Evolutionary conservation across 768 basidiomycete genomes (phyloP).

Genomic region (Amanita muscaria): DNA sequence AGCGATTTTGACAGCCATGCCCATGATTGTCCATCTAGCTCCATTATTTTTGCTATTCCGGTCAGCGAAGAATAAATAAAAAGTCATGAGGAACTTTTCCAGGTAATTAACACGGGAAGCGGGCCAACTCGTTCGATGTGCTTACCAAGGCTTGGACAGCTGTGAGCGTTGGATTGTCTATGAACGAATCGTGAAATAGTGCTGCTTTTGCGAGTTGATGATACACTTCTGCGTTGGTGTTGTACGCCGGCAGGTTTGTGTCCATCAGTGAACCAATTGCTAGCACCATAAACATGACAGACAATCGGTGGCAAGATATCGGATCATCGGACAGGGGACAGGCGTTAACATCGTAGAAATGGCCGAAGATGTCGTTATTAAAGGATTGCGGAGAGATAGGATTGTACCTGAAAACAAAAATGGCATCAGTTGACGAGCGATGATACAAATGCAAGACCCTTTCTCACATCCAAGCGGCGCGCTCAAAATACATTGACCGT

Average conservation of each 20-base stretch:
- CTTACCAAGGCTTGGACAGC: conserved; percentile 61
- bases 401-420: conserved; percentile 42
- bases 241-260: conserved; percentile 45
- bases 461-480: conserved; percentile 68
- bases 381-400: conserved; percentile 54
- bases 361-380: conserved; percentile 47
- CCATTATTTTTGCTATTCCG: conserved; percentile 59
- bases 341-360: conserved; percentile 44
- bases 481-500: conserved; percentile 49
- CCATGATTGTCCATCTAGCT: conserved; percentile 60
- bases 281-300: conserved; percentile 57
- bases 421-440: background rate
- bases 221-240: conserved; percentile 61
- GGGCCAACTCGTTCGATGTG: conserved; percentile 6
- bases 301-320: conserved; percentile 48
- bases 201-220: conserved; percentile 59
- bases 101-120: conserved; percentile 7
- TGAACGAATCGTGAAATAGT: conserved; percentile 53
- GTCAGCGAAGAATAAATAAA: conserved; percentile 60
- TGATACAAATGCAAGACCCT: background rate
- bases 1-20: conserved; percentile 59
- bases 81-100: conserved; percentile 57
- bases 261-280: conserved; percentile 61
- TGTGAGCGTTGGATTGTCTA: conserved; percentile 59
- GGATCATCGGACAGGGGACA: conserved; percentile 41